Conservation (phyloP, 2,329 filamentous ascomycete species). For the Teratosphaeria zuluensis region DNA sequence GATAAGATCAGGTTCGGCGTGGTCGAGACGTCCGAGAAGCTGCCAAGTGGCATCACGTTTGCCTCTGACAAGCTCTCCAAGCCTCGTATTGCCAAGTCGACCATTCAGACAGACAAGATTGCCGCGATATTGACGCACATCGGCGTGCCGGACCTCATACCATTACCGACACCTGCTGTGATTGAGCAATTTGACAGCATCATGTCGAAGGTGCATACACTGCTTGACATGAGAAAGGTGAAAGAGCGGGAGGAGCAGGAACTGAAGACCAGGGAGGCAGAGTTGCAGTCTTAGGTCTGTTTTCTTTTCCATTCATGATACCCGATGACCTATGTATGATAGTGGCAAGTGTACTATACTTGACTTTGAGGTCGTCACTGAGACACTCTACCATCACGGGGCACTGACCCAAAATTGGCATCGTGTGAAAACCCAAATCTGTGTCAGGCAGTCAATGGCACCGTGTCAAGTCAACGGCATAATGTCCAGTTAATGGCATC, state of each 20-base stretch:
- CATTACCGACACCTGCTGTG: slow-evolving; percentile 65
- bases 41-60: slow-evolving; percentile 80
- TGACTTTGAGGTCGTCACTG: neutral
- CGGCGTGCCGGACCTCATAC: slow-evolving; percentile 58
- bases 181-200: slow-evolving; percentile 63
- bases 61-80: slow-evolving; percentile 75
- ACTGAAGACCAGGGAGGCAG: slow-evolving; percentile 44
- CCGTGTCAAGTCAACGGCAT: neutral
- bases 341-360: neutral
- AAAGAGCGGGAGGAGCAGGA: slow-evolving; percentile 68
- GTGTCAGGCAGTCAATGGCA: neutral
- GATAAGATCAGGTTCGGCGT: slow-evolving; percentile 79
- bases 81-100: slow-evolving; percentile 65
- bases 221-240: slow-evolving; percentile 66
- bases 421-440: no score
- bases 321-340: neutral
- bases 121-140: slow-evolving; percentile 62
- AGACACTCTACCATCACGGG: no score
- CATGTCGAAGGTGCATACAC: slow-evolving; percentile 54
- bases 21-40: slow-evolving; percentile 60
- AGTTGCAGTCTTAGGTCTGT: slow-evolving; percentile 12
- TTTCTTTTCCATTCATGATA: neutral
- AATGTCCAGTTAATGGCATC: no score
- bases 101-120: slow-evolving; percentile 67
- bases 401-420: no score